Conservation (phyloP, 176 grass and related monocot genomes). For the Rhynchospora tenuis region DNA sequence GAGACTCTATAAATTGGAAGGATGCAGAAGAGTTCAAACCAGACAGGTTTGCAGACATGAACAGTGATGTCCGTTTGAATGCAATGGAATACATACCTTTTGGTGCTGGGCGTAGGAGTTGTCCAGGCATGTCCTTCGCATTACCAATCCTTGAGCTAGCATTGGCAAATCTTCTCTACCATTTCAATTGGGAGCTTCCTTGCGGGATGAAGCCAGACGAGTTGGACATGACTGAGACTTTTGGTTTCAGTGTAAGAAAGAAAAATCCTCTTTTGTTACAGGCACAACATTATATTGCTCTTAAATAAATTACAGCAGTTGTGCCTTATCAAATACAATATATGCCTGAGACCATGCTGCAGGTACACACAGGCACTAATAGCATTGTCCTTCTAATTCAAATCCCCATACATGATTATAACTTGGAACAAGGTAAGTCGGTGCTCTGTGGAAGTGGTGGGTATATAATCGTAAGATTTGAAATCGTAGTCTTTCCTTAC, state of each 20-base stretch:
- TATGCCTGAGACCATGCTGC: no score
- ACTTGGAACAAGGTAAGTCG: no score
- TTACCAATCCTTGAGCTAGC: not conserved
- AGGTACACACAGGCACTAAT: no score
- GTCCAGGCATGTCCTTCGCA: conserved; percentile 20
- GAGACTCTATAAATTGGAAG: conserved; percentile 26
- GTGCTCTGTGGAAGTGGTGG: no score
- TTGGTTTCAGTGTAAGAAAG: not conserved
- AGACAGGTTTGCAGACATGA: not conserved
- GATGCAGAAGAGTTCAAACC: conserved; percentile 17
- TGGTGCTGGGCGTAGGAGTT: conserved; percentile 23
- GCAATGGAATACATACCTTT: conserved; percentile 25
- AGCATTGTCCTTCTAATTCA: no score
- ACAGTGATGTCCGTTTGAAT: conserved; percentile 12
- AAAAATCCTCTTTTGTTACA: conserved; percentile 14
- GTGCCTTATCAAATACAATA: no score
- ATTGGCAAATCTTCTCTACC: conserved; percentile 22
- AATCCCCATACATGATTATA: no score
- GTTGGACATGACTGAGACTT: conserved; percentile 22
- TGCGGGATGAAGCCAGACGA: not conserved
- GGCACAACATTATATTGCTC: not conserved
- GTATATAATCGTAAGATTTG: no score
- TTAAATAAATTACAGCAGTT: not conserved
- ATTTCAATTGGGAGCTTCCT: conserved; percentile 23
- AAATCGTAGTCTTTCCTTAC: no score